Evolutionary conservation across 2,329 filamentous ascomycete genomes (phyloP), one percentile per base, ranked within the genome.

Genomic region (Pseudogymnoascus sp.): DNA sequence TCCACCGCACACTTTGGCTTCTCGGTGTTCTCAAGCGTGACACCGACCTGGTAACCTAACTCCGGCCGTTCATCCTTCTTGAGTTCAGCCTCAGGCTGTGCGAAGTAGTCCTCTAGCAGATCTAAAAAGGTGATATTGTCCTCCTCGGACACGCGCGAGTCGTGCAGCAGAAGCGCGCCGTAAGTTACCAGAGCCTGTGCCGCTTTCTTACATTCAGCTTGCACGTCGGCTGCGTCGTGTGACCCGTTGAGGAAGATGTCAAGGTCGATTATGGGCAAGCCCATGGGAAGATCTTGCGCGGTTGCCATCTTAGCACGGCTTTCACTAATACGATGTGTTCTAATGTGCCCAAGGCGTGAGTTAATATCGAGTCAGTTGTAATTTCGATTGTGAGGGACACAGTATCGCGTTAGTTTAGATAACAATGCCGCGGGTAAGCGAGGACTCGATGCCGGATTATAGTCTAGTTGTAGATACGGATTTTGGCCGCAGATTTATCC

Each of bases 41-140:
- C 83, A 67, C 83, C 83, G 60, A 86, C 78, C 74, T 86, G 83
- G 75, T 84, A 86, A 70, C 80, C 79, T 26, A 86, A 75, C 69
- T 82, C 81, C 5, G 83, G 83, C 2, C 82, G 78, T 75, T 85
- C 82, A 67, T 86, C 83, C 36, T 70, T 71, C 60, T 72, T 73
- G 36, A 86, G 77, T 2, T 70, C 72, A 8, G 72, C 77, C 17
- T 76, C 74, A 15, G 83, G 80, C 73, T 86, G 83, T 35, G 82
- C 82, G 70, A 86, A 86, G 77, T 86, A 86, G 76, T 85, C 82
- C 74, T 86, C 83, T n/a, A 86, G 79, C 38, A 86, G 77, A 72
- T 86, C 82, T 64, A 86, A 80, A 68, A 86, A 86, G 62, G 76
- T 74, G 26, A 75, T 75, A 75, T 86, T 86, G 74, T 84, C 81